Base-by-base conservation (phyloP, 768 basidiomycete species). In the Boletus reticuloceps region DNA sequence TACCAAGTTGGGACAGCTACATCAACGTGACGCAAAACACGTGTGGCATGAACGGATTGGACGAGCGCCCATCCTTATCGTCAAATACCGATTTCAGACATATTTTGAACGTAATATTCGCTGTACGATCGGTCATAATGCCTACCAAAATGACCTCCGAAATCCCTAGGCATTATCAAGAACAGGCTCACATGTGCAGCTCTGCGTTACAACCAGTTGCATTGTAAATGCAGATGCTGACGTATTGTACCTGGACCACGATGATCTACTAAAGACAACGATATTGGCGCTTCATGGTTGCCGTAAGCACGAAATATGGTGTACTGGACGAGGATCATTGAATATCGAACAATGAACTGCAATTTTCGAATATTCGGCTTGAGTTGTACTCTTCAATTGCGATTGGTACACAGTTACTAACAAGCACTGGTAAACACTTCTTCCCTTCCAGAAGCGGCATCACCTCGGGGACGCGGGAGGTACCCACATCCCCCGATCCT, bases 401-500 rank as follows among this genome's bases (percentile, higher is more conserved):
- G 20, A 11, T 40, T 56, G 46, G 45, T 52, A 50, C 54, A 58
- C 41, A 44, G 51, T 51, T 45, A 54, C 32, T 1, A 19, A 45
- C 51, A 53, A 48, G 51, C 55, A 55, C 56, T 55, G 55, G 58
- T 59, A 58, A 49, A 43, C 46, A 38, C 44, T 38, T 32, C 51
- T 56, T 55, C 59, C n/a, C 53, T 59, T 66, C 54, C 64, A 66
- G 58, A 72, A 59, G 59, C 32, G 59, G 50, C 70, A 69, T 44
- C 77, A 68, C 57, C 60, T 64, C 63, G 64, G 64, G 41, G 47
- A 69, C 64, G 58, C 59, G 67, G 62, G 54, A 57, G 17, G 45
- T 47, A 55, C 50, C 70, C 62, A 62, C 57, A 37, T 51, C 37
- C 50, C 64, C 55, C 64, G 62, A 53, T 58, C 48, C 44, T 29